A percentile compares a stretch with the other conserved stretches of the same genome.
Conservation (phyloP, 768 basidiomycete genomes). For the Boletus edulis region DNA sequence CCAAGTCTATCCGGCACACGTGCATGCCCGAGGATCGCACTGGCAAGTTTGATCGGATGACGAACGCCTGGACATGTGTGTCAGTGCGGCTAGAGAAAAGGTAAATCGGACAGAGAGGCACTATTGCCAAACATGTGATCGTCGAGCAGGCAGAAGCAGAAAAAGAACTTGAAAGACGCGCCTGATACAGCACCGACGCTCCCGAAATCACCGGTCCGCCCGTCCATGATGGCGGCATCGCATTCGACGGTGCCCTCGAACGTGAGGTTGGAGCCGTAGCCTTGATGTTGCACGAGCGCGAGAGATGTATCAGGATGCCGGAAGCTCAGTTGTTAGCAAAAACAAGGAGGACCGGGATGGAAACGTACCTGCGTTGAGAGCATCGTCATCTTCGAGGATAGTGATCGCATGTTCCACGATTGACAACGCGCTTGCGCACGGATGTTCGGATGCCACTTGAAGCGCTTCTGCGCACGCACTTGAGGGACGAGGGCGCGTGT, state of each 20-base stretch:
- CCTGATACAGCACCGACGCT: constrained; percentile 74
- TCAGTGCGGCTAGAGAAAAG: not conserved
- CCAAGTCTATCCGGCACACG: constrained; percentile 49
- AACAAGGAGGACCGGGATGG: not conserved
- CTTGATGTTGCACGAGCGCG: constrained; percentile 29
- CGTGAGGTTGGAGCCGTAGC: constrained; percentile 78
- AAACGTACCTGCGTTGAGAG: constrained; percentile 64
- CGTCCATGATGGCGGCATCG: constrained; percentile 73
- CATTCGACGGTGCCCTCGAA: constrained; percentile 76
- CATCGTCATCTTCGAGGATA: constrained; percentile 62
- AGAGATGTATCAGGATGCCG: not conserved
- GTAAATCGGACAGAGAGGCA: not conserved
- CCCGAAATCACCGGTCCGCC: constrained; percentile 53
- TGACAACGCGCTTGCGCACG: constrained; percentile 34
- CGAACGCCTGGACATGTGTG: constrained; percentile 47
- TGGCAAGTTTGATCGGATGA: constrained; percentile 67
- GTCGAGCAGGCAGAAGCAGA: not conserved
- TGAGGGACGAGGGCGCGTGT: not conserved
- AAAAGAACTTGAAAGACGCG: constrained; percentile 20
- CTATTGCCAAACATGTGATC: not conserved
- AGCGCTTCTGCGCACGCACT: constrained; percentile 57
- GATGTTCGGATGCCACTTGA: constrained; percentile 7
- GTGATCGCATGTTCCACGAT: constrained; percentile 54
- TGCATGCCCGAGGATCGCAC: constrained; percentile 53
- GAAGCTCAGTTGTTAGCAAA: not conserved